Base-by-base conservation (phyloP, 208 protist species). In the Trypanosoma theileri region DNA sequence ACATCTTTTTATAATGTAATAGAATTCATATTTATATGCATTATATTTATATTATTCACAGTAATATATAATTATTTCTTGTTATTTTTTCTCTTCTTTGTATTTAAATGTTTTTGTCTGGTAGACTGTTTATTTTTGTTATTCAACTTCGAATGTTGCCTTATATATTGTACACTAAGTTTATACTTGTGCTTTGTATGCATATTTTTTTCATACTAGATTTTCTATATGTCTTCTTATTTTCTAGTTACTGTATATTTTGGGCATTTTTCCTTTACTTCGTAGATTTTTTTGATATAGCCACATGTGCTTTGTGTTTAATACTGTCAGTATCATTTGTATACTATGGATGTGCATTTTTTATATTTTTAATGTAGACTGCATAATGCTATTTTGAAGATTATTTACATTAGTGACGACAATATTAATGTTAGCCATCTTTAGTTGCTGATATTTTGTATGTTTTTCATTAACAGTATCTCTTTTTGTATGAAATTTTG, bases 41-140 rank as follows among this genome's bases (percentile, higher is more conserved):
- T 93, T 84, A 80, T 80, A 75, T 91, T 87, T 74, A 89, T 80
- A 80, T 87, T 90, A 77, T 85, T 89, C 66, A 87, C 61, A 75
- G 73, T 87, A 75, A 85, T 83, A 77, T 87, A 77, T 79, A 89
- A 83, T 82, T 88, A 78, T 81, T 93, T 83, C 85, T 77, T 88
- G 73, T 82, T 90, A 77, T 93, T 91, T 90, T 85, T 93, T 78
- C 79, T 91, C 55, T 89, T 81, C 76, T 93, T 89, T 87, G 79
- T 91, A 48, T 93, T 93, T 84, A 91, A 91, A 77, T 89, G 84
- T 78, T 93, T 93, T 89, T 91, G 82, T 84, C 71, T 93, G 64
- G 71, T 86, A 46, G 82, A 89, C 66, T 80, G 71, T 76, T 79
- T 91, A 79, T 93, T 93, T 86, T 82, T 91, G 63, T 69, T 93